Evolutionary conservation across 75 land plant species (phyloP).

Genomic region (Pinus tabuliformis): DNA sequence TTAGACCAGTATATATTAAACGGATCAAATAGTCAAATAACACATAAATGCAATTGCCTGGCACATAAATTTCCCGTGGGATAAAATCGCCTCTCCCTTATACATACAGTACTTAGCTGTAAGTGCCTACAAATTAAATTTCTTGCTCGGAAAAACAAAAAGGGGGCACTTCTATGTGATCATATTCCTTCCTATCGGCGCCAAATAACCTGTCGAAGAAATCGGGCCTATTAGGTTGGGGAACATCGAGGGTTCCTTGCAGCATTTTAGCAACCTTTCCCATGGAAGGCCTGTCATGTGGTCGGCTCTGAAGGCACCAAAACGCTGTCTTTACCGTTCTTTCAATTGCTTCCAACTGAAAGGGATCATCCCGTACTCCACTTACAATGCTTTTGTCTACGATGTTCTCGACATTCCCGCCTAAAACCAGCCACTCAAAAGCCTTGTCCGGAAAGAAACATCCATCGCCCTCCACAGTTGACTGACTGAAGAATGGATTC

Average conservation of each 20-base stretch:
- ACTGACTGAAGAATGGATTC: conserved; percentile 13
- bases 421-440: conserved; percentile 39
- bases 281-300: conserved; percentile 71
- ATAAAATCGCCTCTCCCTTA: no score
- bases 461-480: neutral
- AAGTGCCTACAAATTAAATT: no score
- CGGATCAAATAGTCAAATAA: no score
- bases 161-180: no score
- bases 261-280: conserved; percentile 79
- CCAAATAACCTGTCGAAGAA: no score
- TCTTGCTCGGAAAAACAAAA: no score
- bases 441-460: conserved; percentile 26
- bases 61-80: no score
- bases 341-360: conserved; percentile 29
- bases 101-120: no score
- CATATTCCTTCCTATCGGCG: no score
- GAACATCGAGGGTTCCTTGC: conserved; percentile 60
- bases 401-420: conserved; percentile 45
- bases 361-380: conserved; percentile 12
- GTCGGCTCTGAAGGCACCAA: conserved; percentile 75
- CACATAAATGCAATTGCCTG: no score
- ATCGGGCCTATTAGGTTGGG: conserved; percentile 18
- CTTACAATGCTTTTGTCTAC: conserved; percentile 25
- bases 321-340: conserved; percentile 66
- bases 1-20: no score